Percentiles rank a stretch among this genome's conserved stretches.
phyloP scores from a whole-genome alignment of 345 rosid genomes.

The Boechera stricta region DNA sequence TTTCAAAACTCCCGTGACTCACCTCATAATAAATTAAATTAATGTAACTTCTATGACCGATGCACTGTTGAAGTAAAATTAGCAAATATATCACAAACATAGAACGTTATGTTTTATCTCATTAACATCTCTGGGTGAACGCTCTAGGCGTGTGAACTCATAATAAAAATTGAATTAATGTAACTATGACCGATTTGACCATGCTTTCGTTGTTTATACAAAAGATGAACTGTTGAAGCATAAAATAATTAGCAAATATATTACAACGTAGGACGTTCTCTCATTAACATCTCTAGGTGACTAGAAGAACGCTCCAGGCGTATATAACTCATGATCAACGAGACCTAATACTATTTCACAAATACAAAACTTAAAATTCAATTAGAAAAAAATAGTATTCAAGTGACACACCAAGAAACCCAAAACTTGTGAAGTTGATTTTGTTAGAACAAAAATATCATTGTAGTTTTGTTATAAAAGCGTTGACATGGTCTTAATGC shows the following conservation, averaged over 20 bases:
- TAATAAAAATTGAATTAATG: too few species aligned
- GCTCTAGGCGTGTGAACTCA: neutral
- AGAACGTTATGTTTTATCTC: neutral
- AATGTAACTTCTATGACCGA: neutral
- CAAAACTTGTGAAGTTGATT: neutral
- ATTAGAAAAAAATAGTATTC: neutral
- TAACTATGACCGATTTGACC: too few species aligned
- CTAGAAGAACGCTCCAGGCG: too few species aligned
- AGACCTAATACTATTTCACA: neutral
- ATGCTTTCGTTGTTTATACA: too few species aligned
- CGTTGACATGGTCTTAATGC: constrained; percentile 31
- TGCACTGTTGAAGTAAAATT: neutral
- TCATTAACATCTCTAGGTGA: too few species aligned
- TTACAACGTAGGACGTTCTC: too few species aligned
- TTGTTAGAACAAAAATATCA: neutral
- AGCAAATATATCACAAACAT: neutral
- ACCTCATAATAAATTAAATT: neutral
- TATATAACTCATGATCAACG: too few species aligned
- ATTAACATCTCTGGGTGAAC: neutral
- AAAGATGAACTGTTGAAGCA: too few species aligned
- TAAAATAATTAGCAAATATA: too few species aligned
- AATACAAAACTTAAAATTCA: neutral
- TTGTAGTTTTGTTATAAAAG: neutral
- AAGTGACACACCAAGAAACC: neutral
- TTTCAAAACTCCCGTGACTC: constrained; percentile 8